Base-by-base conservation (phyloP, 495 filamentous ascomycete species). In the Bathelium albidoporum region DNA sequence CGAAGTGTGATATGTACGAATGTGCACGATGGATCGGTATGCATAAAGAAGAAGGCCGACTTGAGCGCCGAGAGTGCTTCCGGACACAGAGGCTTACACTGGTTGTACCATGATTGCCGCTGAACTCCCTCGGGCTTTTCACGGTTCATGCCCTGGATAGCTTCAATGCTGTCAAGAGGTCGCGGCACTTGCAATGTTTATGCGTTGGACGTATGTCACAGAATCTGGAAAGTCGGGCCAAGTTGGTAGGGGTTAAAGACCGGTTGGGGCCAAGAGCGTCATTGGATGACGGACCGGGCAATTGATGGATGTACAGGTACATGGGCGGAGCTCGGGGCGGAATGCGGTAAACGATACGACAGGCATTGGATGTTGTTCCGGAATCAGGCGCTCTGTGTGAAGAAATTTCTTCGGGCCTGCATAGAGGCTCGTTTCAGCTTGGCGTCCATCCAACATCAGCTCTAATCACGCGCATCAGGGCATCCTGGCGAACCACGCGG, bases 131-230 rank as follows among this genome's bases (percentile, higher is more conserved):
- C n/a, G n/a, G n/a, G n/a, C n/a, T n/a, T n/a, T n/a, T n/a, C n/a
- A 18, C 5, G 20, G 44, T 12, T 5, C 9, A 18, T 22, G 12
- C 18, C 44, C 20, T 16, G 14, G 7, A 55, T 29, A 9, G 49
- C 49, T 28, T 55, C 29, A 20, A 55, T 29, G 9, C 5, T 2
- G 9, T 5, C 12, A 29, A 55, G 24, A 28, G 49, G 29, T 55
- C 24, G 9, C 9, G 24, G 16, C 5, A 5, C 20, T 28, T 11
- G 5, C 24, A 24, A 24, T 28, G 49, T 55, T 55, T 2, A 55
- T 55, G 49, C 49, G 49, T 55, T 55, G 22, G 24, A 55, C 16
- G 49, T 55, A 55, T 11, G 49, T n/a, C n/a, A n/a, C n/a, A 55
- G 24, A 28, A 2, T 9, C 49, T 49, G n/a, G n/a, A n/a, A n/a